phyloP scores from a whole-genome alignment of 441 rosid genomes.

The Populus trichocarpa region DNA sequence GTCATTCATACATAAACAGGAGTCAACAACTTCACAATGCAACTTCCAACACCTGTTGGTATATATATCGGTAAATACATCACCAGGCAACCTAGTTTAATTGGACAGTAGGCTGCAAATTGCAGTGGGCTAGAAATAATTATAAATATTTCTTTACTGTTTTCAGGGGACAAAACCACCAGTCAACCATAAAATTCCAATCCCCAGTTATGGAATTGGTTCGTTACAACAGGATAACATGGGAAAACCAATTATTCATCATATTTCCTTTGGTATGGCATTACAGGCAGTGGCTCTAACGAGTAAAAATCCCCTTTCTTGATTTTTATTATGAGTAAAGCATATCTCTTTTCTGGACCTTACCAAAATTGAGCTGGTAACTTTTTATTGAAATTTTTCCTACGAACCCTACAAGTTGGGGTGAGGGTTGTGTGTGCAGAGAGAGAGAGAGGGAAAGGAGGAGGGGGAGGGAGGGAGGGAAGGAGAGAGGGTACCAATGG shows the following conservation, averaged over 20 bases:
- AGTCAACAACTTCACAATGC: constrained; percentile 13
- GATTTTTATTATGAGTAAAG: not conserved
- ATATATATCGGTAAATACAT: not conserved
- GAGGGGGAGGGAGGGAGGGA: not conserved
- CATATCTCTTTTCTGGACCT: not conserved
- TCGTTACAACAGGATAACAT: not conserved
- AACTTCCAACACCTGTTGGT: not conserved
- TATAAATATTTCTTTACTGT: not conserved
- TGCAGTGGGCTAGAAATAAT: not conserved
- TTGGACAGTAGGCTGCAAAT: not conserved
- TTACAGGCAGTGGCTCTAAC: not conserved
- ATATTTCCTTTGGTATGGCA: not conserved
- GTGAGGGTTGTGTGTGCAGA: not conserved
- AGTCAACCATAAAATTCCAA: not conserved
- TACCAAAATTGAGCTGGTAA: not conserved
- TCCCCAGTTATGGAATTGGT: not conserved
- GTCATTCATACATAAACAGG: constrained; percentile 19
- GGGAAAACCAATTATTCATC: not conserved
- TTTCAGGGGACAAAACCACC: not conserved
- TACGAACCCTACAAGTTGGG: not conserved
- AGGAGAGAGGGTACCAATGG: constrained; percentile 32
- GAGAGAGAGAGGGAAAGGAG: not conserved
- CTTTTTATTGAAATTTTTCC: not conserved
- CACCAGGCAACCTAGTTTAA: not conserved
- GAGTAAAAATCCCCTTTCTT: not conserved